These are phyloP conservation scores for Phytophthora cryptogea DNA, from an alignment of 352 stramenopile genomes.

Conservation along the genomic window DNA sequence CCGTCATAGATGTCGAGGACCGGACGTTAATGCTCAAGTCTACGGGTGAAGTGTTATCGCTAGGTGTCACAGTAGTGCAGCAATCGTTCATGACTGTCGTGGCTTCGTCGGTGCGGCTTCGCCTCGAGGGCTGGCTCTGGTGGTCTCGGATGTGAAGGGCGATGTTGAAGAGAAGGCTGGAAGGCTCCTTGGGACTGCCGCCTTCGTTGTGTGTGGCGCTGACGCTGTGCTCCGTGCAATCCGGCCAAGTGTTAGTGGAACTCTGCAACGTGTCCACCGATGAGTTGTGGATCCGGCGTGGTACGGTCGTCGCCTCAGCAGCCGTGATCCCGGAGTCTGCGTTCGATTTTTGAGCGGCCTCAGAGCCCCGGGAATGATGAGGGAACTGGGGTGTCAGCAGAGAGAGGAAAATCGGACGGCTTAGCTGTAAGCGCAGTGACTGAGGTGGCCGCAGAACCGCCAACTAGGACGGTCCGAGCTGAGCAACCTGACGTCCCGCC, in stretches of 20 bases:
- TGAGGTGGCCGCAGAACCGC: no score
- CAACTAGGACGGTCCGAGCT: no score
- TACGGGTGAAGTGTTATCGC: background rate
- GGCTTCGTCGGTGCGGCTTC: background rate
- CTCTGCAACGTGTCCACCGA: conserved; percentile 11
- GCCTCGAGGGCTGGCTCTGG: background rate
- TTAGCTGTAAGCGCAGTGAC: no score
- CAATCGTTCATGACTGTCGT: background rate
- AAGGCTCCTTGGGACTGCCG: background rate
- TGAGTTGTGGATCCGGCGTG: background rate
- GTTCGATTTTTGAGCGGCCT: conserved; percentile 1
- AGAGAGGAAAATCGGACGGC: no score
- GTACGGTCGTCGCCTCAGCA: background rate
- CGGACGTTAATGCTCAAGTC: conserved; percentile 1
- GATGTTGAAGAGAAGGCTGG: background rate
- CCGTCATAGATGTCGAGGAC: conserved; percentile 7
- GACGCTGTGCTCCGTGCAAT: background rate
- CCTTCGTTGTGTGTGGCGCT: conserved; percentile 2
- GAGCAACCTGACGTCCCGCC: no score
- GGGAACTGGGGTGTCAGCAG: no score
- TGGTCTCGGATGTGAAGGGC: background rate
- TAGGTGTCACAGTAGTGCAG: conserved; percentile 5
- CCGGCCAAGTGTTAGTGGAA: background rate
- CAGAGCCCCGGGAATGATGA: no score
- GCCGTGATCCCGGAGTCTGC: conserved; percentile 2